These are phyloP conservation scores for Penicillium sp. DNA, from an alignment of 2,329 filamentous ascomycete genomes.

Conservation along the genomic window DNA sequence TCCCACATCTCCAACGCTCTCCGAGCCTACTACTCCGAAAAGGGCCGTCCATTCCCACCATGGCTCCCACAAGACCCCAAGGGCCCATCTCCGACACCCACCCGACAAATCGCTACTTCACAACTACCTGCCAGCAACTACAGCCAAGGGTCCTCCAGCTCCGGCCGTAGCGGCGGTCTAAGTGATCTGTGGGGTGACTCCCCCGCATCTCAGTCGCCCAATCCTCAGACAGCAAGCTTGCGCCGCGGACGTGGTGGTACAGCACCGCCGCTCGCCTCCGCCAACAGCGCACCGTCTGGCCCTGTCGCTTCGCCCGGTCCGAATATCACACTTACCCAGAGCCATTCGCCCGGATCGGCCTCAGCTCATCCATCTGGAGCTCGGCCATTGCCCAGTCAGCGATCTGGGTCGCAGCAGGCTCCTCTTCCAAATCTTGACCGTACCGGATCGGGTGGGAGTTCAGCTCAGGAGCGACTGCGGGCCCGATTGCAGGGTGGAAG, in stretches of 20 bases:
- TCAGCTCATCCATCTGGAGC: slow-evolving; percentile 35
- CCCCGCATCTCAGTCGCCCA: slow-evolving; percentile 26
- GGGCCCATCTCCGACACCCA: slow-evolving; percentile 53
- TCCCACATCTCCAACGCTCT: slow-evolving; percentile 92
- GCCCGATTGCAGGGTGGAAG: slow-evolving; percentile 66
- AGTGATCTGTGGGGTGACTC: slow-evolving; percentile 58
- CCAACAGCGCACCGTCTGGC: slow-evolving; percentile 25
- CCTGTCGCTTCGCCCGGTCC: slow-evolving; percentile 18
- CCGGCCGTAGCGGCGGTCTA: slow-evolving; percentile 42
- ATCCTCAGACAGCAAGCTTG: slow-evolving; percentile 39
- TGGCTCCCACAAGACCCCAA: slow-evolving; percentile 94
- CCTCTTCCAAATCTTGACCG: slow-evolving; percentile 31
- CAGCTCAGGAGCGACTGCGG: slow-evolving; percentile 75
- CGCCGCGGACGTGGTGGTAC: slow-evolving; percentile 34
- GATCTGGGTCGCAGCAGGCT: slow-evolving; percentile 70
- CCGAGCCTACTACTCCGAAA: slow-evolving; percentile 87
- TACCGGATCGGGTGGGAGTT: slow-evolving; percentile 28
- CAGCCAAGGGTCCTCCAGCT: slow-evolving; percentile 29
- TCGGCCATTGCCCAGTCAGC: slow-evolving; percentile 67
- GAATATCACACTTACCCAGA: slow-evolving; percentile 19
- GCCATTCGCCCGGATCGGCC: slow-evolving; percentile 26
- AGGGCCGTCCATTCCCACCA: slow-evolving; percentile 70
- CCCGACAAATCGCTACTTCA: slow-evolving; percentile 49
- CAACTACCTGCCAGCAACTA: slow-evolving; percentile 47
- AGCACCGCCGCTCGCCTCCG: slow-evolving; percentile 22